phyloP scores from a whole-genome alignment of 306 rosid genomes.

The Inga oerstediana region DNA sequence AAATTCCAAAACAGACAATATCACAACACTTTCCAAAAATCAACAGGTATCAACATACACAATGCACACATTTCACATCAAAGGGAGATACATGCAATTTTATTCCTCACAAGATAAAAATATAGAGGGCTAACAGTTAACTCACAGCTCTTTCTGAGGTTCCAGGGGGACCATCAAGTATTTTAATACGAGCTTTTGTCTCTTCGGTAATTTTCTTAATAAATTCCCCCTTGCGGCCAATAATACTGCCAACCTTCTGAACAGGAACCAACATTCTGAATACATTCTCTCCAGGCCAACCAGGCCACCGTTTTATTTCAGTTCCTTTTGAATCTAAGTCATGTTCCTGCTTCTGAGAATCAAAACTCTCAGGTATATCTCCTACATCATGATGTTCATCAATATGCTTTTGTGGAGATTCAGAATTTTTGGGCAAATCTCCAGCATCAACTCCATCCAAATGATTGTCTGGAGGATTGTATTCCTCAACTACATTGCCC shows the following conservation, averaged over 20 bases:
- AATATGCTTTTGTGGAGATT: conserved; percentile 32
- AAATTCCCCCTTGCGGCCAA: conserved; percentile 96
- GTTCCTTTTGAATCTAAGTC: conserved; percentile 47
- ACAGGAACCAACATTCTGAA: conserved; percentile 94
- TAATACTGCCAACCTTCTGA: conserved; percentile 93
- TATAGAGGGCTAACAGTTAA: conserved; percentile 11
- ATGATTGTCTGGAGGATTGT: conserved; percentile 31
- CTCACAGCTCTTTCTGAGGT: conserved; percentile 98
- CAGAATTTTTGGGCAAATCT: conserved; percentile 30
- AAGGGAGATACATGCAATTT: conserved; percentile 1
- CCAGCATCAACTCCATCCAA: conserved; percentile 40
- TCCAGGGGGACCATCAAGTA: conserved; percentile 97
- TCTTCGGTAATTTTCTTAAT: conserved; percentile 93
- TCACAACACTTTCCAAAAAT: background rate
- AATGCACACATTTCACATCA: conserved; percentile 3
- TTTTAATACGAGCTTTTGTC: conserved; percentile 89
- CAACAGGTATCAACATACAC: conserved; percentile 2
- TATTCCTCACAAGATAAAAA: conserved; percentile 14
- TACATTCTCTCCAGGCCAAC: conserved; percentile 99
- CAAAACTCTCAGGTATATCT: conserved; percentile 40
- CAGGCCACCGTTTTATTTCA: conserved; percentile 90
- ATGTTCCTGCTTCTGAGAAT: conserved; percentile 40
- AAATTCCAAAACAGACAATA: background rate
- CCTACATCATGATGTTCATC: conserved; percentile 48
- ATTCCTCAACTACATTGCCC: conserved; percentile 41